Base-by-base conservation (phyloP, 169 alveolate genomes). In the Babesia bovis region DNA sequence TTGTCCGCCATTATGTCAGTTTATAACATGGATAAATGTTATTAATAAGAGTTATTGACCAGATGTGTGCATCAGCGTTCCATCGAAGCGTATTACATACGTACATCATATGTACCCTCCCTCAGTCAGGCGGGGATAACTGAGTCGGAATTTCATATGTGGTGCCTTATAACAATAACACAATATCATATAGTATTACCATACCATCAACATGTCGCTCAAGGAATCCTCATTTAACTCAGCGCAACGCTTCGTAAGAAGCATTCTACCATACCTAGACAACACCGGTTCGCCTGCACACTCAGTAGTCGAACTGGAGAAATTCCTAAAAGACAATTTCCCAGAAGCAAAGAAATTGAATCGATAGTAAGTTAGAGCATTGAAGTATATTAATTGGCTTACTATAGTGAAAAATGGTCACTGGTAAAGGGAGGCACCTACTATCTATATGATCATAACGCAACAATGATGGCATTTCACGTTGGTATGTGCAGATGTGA, bases 401-500 rank as follows among this genome's bases (percentile, higher is more conserved):
- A 41, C 9, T n/a, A 21, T 32, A 77, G 85, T 41, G 65, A 42
- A 25, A 63, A 59, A 28, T 77, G 85, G 85, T n/a, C 40, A 0
- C 79, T 77, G 33, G 81, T 66, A 25, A 57, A 66, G 6, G 85
- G 85, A 1, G 23, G 33, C 35, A 59, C 71, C 23, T 77, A 77
- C 72, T 77, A 59, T 44, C 68, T 77, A n/a, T 35, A 69, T 10
- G 72, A 77, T 44, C 45, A 58, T 53, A 77, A 67, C 50, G 79
- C 78, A 12, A 77, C 85, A 10, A 44, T 77, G 71, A 77, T 77
- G 85, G 85, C 82, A 33, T 77, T 77, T 67, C 70, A 68, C 55
- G 66, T 77, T 32, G 85, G 85, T 75, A 73, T 9, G 52, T 50
- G 6, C 15, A 26, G 6, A 28, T 30, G 19, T 55, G 53, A 6